Evolutionary conservation across 2,329 filamentous ascomycete species (phyloP).

Genomic region (Aspergillus costaricaensis): DNA sequence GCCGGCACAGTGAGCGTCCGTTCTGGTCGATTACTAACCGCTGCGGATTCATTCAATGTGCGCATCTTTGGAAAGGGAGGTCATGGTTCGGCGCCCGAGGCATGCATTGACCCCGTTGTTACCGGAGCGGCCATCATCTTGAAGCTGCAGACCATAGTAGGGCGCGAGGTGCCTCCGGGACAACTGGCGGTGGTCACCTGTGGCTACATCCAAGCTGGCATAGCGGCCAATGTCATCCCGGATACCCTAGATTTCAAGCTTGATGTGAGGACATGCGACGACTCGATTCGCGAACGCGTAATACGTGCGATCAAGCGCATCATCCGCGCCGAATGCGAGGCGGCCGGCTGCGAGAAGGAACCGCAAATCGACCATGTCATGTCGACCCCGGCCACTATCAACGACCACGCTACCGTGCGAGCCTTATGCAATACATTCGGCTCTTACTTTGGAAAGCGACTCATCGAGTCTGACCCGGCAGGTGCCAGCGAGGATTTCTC

Average conservation of each 20-base stretch:
- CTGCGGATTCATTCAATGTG: constrained; percentile 41
- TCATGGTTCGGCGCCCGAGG: constrained; percentile 48
- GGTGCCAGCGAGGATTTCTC: constrained; percentile 60
- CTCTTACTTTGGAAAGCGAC: constrained; percentile 47
- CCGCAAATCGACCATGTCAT: constrained; percentile 48
- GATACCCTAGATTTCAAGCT: constrained; percentile 46
- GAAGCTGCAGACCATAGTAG: constrained; percentile 43
- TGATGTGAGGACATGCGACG: constrained; percentile 42
- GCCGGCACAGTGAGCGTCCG: constrained; percentile 39
- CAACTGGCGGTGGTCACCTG: constrained; percentile 51
- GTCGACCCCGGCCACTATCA: constrained; percentile 54
- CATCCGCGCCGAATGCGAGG: constrained; percentile 57
- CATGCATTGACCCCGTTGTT: constrained; percentile 51
- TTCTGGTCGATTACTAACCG: constrained; percentile 38
- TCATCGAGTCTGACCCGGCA: constrained; percentile 44
- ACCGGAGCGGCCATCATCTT: constrained; percentile 47
- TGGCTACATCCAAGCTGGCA: constrained; percentile 47
- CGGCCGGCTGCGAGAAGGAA: constrained; percentile 46
- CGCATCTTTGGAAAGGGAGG: constrained; percentile 47
- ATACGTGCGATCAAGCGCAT: constrained; percentile 43
- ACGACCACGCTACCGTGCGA: constrained; percentile 50
- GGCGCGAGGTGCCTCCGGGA: constrained; percentile 40
- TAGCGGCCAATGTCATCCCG: constrained; percentile 50
- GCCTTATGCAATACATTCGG: constrained; percentile 49
- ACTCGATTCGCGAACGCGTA: constrained; percentile 37